A percentile compares a stretch with the other conserved stretches of the same genome.
Conservation (phyloP, 495 filamentous ascomycete species). For the Lepidopterella palustris region DNA sequence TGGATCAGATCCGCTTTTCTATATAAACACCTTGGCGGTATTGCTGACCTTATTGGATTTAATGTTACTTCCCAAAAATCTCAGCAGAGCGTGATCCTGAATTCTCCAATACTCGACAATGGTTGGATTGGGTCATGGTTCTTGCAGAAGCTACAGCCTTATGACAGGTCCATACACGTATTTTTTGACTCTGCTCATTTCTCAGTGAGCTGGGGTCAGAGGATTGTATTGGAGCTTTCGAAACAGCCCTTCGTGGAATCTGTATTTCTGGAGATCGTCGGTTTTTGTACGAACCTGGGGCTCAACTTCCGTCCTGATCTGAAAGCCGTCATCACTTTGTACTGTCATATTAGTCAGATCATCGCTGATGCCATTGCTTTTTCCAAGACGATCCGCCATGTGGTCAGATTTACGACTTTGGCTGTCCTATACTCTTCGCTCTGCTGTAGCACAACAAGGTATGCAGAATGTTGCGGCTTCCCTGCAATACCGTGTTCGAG, state of each 20-base stretch:
- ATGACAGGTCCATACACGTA: no score
- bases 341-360: neutral
- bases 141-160: no score
- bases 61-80: no score
- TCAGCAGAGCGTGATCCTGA: no score
- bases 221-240: no score
- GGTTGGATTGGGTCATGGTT: no score
- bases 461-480: neutral
- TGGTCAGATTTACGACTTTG: neutral
- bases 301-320: neutral
- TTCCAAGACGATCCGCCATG: neutral
- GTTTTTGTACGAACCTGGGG: neutral
- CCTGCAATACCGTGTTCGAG: neutral
- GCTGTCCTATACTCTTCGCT: neutral
- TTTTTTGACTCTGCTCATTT: no score
- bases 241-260: neutral
- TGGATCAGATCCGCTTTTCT: no score
- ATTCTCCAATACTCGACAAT: no score
- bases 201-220: no score
- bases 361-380: neutral
- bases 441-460: neutral
- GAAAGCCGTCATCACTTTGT: neutral
- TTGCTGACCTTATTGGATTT: no score
- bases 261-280: neutral
- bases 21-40: no score